Evolutionary conservation across 371 early-diverging fungal genomes (phyloP), one percentile per base, ranked within the genome.

Genomic region (Mucor piriformis): DNA sequence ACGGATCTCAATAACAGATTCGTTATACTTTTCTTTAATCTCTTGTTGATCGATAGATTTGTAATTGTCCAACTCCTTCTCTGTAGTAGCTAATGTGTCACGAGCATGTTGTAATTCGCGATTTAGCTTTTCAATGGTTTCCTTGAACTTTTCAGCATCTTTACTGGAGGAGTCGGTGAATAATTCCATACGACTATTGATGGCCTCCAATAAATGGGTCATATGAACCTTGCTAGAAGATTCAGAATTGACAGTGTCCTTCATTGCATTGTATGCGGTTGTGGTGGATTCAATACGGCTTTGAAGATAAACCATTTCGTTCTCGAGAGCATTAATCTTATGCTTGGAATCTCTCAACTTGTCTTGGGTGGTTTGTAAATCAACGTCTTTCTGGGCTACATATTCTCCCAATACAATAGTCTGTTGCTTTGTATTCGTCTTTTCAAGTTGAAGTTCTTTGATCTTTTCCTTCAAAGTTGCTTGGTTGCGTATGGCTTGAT

Each of bases 31-130:
- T 6, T 57, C 58, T 25, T 58, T 38, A 13, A 52, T 23, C 1
- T 48, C 64, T 8, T 16, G 44, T 27, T 43, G 43, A 32, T 63
- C 44, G 6, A 63, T 47, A 6, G 57, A 46, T 24, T 58, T 64
- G 38, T 49, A 58, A 12, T 23, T 34, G 2, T 58, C 59, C 3
- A 64, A 10, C 10, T 64, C 54, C 43, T 64, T 64, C 34, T 57
- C 58, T 16, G 58, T 34, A 15, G 20, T 1, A 15, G 50, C 20
- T 12, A 58, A 27, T 0, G 27, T 24, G 21, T 53, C 49, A 32
- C 51, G 59, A 7, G 53, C 23, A 11, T 53, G 24, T 34, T 53
- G 64, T 25, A 64, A 25, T 24, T 64, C 64, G 23, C 50, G 38
- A 1, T 35, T 53, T 15, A 64, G 18, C 12, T 20, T 49, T 20